Evolutionary conservation across 164 flowering plant species (phyloP).

Genomic region (Platanus orientalis): DNA sequence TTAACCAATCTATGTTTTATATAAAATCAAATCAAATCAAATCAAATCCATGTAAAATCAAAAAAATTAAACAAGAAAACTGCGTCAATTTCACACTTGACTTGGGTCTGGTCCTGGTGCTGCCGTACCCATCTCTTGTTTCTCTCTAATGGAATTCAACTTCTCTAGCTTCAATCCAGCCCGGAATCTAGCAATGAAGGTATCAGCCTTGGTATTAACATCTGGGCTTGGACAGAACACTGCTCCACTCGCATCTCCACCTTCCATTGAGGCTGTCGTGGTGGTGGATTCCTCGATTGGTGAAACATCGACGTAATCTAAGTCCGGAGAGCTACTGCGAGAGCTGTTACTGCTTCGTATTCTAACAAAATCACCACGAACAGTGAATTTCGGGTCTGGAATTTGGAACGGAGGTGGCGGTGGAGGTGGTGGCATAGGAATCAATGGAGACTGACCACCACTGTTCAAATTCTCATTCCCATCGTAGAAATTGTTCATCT

Average conservation of each 20-base stretch:
- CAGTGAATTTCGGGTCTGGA: slow-evolving; percentile 32
- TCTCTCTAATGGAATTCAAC: slow-evolving; percentile 56
- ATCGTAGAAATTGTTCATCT: slow-evolving; percentile 13
- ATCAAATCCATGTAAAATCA: too few species aligned
- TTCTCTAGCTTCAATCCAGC: slow-evolving; percentile 72
- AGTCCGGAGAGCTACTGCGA: slow-evolving; percentile 48
- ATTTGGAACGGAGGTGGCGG: slow-evolving; percentile 67
- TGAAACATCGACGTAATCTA: slow-evolving; percentile 28
- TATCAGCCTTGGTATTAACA: slow-evolving; percentile 70
- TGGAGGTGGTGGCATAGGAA: slow-evolving; percentile 60
- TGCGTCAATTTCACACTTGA: not conserved
- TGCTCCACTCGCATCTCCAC: slow-evolving; percentile 24
- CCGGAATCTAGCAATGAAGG: slow-evolving; percentile 68
- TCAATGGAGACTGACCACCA: slow-evolving; percentile 44
- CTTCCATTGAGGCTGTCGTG: slow-evolving; percentile 2
- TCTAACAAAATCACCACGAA: slow-evolving; percentile 37
- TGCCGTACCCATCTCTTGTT: slow-evolving; percentile 18
- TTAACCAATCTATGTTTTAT: too few species aligned
- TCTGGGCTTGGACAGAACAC: slow-evolving; percentile 73
- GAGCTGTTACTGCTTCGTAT: slow-evolving; percentile 44
- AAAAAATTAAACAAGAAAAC: not conserved
- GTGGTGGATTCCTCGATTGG: slow-evolving; percentile 12
- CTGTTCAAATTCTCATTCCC: slow-evolving; percentile 22
- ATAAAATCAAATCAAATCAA: too few species aligned
- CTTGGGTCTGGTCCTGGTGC: slow-evolving; percentile 4